phyloP scores from a whole-genome alignment of 208 protist species.

The Strigomonas culicis region DNA sequence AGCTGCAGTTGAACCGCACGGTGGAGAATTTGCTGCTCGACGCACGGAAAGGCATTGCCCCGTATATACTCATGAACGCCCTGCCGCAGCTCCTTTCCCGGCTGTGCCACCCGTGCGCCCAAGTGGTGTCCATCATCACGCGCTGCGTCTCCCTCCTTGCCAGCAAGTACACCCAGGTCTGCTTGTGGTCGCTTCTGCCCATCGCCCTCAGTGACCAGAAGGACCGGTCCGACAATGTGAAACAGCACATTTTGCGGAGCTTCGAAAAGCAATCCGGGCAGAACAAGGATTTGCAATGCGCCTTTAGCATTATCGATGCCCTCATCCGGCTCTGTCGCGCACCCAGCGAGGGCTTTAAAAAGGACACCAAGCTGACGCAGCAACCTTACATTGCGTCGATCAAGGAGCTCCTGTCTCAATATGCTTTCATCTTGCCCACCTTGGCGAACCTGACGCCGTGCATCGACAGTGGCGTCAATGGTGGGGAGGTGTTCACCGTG shows the following conservation, averaged over 20 bases:
- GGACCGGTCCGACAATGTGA: conserved; percentile 30
- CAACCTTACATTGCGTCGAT: conserved; percentile 60
- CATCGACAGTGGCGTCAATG: conserved; percentile 19
- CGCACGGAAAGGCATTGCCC: conserved; percentile 29
- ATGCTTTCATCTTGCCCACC: conserved; percentile 62
- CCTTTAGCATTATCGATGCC: conserved; percentile 53
- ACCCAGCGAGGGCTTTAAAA: conserved; percentile 30
- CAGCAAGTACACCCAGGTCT: conserved; percentile 76
- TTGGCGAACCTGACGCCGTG: conserved; percentile 70
- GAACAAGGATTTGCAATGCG: conserved; percentile 42
- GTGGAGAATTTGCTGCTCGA: conserved; percentile 25
- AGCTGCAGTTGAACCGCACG: conserved; percentile 28
- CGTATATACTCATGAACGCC: conserved; percentile 59
- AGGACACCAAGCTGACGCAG: conserved; percentile 33
- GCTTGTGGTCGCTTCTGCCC: conserved; percentile 84
- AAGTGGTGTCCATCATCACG: conserved; percentile 57
- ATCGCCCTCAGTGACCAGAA: conserved; percentile 62
- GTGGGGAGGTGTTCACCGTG: conserved; percentile 39
- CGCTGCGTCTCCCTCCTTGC: conserved; percentile 62
- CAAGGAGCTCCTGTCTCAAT: conserved; percentile 23
- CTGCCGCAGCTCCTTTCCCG: conserved; percentile 91
- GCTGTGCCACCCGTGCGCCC: conserved; percentile 54
- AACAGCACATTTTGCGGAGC: conserved; percentile 38
- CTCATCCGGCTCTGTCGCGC: conserved; percentile 80
- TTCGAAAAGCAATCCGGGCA: conserved; percentile 32